Percentiles rank a stretch among this genome's conserved stretches.
Evolutionary conservation across 2,329 filamentous ascomycete species (phyloP).

Genomic region (Nothopassalora personata): DNA sequence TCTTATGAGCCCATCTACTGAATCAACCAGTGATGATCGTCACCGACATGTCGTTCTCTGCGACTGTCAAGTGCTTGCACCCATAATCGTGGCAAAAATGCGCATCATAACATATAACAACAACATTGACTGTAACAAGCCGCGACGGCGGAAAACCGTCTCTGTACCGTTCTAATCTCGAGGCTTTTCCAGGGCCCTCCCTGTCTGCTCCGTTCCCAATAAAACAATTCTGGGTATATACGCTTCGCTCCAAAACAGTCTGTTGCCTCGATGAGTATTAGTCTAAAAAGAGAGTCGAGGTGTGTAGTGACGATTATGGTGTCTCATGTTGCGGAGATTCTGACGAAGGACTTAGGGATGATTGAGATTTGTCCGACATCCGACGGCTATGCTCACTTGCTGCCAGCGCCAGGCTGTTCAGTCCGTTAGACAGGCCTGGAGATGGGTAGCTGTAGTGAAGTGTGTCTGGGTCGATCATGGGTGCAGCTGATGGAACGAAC

Average conservation of each 20-base stretch:
- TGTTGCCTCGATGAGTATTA: background rate
- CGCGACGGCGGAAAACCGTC: background rate
- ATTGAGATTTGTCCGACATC: constrained; percentile 28
- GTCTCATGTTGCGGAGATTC: constrained; percentile 14
- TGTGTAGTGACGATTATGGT: constrained; percentile 4
- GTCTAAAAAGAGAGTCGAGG: background rate
- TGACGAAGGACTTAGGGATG: constrained; percentile 21
- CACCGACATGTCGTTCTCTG: background rate
- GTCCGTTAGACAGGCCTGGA: constrained; percentile 34
- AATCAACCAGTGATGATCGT: background rate
- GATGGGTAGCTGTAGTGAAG: constrained; percentile 35
- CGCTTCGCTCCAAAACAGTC: constrained; percentile 4
- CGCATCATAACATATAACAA: background rate
- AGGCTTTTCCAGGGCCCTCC: background rate
- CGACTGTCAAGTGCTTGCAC: background rate
- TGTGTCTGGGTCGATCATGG: constrained; percentile 30
- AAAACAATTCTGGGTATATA: constrained; percentile 7
- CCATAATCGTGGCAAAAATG: background rate
- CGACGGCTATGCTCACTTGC: constrained; percentile 31
- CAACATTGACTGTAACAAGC: background rate
- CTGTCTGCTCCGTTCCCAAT: background rate
- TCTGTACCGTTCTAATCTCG: background rate
- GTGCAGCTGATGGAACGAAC: constrained; percentile 28
- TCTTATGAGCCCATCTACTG: background rate
- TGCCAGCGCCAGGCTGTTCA: constrained; percentile 35